phyloP scores from a whole-genome alignment of 331 rosid genomes.

The Stylosanthes scabra region DNA sequence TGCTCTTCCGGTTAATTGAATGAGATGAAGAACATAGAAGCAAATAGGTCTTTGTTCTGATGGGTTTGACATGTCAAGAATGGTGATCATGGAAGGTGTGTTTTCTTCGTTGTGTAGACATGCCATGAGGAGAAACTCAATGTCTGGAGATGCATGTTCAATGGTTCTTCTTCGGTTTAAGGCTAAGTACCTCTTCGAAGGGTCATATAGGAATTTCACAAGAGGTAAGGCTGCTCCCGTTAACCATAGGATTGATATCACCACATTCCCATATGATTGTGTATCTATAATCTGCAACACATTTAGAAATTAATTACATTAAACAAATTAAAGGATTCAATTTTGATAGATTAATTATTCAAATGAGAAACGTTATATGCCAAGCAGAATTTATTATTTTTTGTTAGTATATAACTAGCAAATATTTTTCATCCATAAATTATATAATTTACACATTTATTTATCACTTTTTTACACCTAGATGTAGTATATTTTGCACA shows the following conservation, averaged over 20 bases:
- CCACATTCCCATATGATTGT: constrained; percentile 41
- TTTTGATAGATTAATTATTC: background rate
- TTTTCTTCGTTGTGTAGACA: constrained; percentile 55
- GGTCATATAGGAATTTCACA: constrained; percentile 56
- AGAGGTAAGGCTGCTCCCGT: constrained; percentile 52
- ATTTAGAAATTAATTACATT: background rate
- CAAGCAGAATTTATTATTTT: no score
- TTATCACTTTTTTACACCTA: no score
- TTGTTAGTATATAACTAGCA: no score
- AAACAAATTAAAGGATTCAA: background rate
- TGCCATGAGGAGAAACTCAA: constrained; percentile 51
- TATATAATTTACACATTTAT: no score
- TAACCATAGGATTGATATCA: constrained; percentile 41
- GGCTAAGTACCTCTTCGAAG: constrained; percentile 55
- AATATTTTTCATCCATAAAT: no score
- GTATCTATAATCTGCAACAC: constrained; percentile 57
- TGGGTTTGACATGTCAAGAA: constrained; percentile 62
- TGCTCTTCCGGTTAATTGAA: constrained; percentile 55
- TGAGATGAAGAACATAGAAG: constrained; percentile 56
- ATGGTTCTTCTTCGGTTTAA: constrained; percentile 47
- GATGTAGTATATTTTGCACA: no score
- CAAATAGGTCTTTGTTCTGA: constrained; percentile 48
- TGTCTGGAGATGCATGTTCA: constrained; percentile 37
- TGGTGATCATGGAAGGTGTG: constrained; percentile 54
- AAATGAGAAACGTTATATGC: no score